Conservation (phyloP, 1,284 basidiomycete genomes). For the Heterobasidion occidentale region DNA sequence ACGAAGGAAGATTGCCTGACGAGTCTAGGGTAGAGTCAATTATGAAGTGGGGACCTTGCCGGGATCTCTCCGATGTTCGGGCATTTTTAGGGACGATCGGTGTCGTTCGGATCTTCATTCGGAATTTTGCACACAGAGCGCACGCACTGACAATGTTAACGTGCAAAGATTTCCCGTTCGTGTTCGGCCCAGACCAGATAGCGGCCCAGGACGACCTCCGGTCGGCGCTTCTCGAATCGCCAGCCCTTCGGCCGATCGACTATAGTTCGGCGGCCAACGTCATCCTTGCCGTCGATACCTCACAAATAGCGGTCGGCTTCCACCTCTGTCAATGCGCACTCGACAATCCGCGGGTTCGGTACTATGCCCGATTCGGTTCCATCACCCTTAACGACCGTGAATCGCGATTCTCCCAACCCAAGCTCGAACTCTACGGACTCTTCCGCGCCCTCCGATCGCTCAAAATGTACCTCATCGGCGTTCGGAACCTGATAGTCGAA, state of each 20-base stretch:
- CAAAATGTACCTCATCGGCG: constrained; percentile 24
- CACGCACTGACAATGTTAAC: constrained; percentile 10
- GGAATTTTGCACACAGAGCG: constrained; percentile 11
- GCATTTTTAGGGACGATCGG: constrained; percentile 10
- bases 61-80: constrained; percentile 1
- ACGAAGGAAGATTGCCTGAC: constrained; percentile 15
- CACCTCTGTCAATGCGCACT: constrained; percentile 19
- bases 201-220: constrained; percentile 14
- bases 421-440: constrained; percentile 31
- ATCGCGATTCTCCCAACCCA: constrained; percentile 29
- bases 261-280: constrained; percentile 17
- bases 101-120: constrained; percentile 14
- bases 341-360: constrained; percentile 1
- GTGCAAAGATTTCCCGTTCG: constrained; percentile 10
- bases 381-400: constrained; percentile 29
- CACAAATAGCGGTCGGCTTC: constrained; percentile 23
- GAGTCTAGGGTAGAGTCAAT: constrained; percentile 4
- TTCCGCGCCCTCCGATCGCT: constrained; percentile 22
- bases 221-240: constrained; percentile 8
- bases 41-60: constrained; percentile 17
- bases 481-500: constrained; percentile 26
- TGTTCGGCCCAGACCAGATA: constrained; percentile 12
- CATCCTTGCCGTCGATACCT: constrained; percentile 25
- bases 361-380: constrained; percentile 17
- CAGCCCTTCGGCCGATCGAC: constrained; percentile 21